Evolutionary conservation across 2,329 filamentous ascomycete genomes (phyloP).

Genomic region (Pyricularia grisea): DNA sequence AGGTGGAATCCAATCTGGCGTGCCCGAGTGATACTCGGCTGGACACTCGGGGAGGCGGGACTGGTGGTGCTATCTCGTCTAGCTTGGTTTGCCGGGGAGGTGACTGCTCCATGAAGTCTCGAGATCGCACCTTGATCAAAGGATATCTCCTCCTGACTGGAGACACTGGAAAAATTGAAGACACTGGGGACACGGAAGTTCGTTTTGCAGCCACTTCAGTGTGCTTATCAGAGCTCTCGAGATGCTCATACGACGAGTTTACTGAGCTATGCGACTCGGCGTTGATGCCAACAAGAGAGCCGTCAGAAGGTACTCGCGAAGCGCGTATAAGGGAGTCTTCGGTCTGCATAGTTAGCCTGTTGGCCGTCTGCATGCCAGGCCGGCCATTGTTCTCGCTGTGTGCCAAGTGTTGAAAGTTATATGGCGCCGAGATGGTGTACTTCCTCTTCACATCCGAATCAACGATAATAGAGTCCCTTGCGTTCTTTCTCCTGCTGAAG

Average conservation of each 20-base stretch:
- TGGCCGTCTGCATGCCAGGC: conserved; percentile 27
- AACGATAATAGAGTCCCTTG: conserved; percentile 12
- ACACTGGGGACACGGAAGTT: conserved; percentile 2
- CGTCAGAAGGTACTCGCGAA: conserved; percentile 23
- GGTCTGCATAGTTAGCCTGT: conserved; percentile 29
- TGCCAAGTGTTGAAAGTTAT: conserved; percentile 58
- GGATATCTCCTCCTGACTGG: conserved; percentile 12
- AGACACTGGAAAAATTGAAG: background rate
- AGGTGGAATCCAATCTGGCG: conserved; percentile 28
- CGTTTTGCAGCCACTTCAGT: background rate
- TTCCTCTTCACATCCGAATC: conserved; percentile 23
- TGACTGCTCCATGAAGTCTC: conserved; percentile 36
- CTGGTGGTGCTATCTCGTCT: conserved; percentile 23
- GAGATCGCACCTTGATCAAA: conserved; percentile 35
- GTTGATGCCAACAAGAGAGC: conserved; percentile 25
- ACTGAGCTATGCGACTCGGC: conserved; percentile 33
- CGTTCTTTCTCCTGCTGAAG: conserved; percentile 38
- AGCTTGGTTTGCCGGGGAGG: conserved; percentile 43
- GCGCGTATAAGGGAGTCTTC: conserved; percentile 32
- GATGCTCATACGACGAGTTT: conserved; percentile 37
- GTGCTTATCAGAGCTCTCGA: conserved; percentile 14
- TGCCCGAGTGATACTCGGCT: conserved; percentile 41
- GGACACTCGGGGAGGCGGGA: conserved; percentile 43
- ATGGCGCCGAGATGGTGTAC: conserved; percentile 51
- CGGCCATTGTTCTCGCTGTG: conserved; percentile 44